Evolutionary conservation across 495 filamentous ascomycete genomes (phyloP).

Genomic region (Neurospora intermedia): DNA sequence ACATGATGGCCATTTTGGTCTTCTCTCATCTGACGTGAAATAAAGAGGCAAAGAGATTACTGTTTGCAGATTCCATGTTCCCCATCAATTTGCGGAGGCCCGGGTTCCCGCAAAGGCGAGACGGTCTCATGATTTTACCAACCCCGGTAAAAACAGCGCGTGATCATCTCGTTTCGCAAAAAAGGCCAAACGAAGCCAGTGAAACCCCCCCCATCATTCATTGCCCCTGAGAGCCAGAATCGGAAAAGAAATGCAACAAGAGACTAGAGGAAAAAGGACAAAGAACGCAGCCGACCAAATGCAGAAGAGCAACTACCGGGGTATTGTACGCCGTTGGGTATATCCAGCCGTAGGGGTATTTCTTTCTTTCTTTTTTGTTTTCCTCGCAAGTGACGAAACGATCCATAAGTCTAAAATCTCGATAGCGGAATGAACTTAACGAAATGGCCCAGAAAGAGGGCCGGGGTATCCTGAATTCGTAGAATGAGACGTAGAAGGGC

Average conservation of each 20-base stretch:
- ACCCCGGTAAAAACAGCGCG: not conserved
- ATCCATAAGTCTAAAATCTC: conserved; percentile 27
- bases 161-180: not conserved
- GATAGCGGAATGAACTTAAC: conserved; percentile 47
- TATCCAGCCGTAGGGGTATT: conserved; percentile 46
- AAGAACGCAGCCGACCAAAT: conserved; percentile 44
- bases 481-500: conserved; percentile 88
- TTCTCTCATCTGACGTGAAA: not conserved
- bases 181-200: not conserved
- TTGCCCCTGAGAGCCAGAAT: not conserved
- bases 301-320: conserved; percentile 42
- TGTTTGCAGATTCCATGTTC: not conserved
- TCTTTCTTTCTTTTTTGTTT: conserved; percentile 23
- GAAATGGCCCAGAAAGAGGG: conserved; percentile 68
- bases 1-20: not conserved
- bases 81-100: not conserved
- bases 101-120: not conserved
- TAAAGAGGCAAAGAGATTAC: not conserved
- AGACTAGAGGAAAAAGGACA: not conserved
- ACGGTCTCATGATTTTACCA: not conserved
- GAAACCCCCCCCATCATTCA: not conserved
- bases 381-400: conserved; percentile 18
- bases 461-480: conserved; percentile 85
- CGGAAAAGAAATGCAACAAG: not conserved
- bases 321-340: conserved; percentile 44